A percentile compares a stretch with the other conserved stretches of the same genome.
Evolutionary conservation across 345 rosid species (phyloP).

Genomic region (Syzygium aqueum): DNA sequence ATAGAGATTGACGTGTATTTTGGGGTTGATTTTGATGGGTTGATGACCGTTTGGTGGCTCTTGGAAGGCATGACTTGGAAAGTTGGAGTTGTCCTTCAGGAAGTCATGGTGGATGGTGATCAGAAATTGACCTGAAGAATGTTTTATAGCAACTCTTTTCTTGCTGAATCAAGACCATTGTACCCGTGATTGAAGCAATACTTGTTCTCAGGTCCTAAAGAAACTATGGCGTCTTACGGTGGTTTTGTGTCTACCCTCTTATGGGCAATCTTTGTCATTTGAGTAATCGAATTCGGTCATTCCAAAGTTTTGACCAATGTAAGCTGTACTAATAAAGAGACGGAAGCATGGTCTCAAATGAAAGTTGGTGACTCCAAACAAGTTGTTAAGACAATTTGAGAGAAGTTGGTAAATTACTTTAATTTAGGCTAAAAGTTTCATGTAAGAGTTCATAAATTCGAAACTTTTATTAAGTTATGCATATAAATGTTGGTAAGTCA

Average conservation of each 20-base stretch:
- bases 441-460: neutral
- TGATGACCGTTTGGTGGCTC: neutral
- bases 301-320: neutral
- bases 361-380: slow-evolving; percentile 37
- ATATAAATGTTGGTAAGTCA: neutral
- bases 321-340: neutral
- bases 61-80: neutral
- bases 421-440: too few relatives aligned
- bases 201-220: neutral
- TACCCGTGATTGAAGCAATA: neutral
- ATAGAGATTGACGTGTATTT: too few relatives aligned
- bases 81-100: neutral
- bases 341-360: neutral
- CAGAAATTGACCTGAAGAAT: fast-evolving
- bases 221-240: neutral
- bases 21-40: neutral
- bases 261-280: neutral
- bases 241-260: neutral
- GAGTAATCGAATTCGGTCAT: neutral
- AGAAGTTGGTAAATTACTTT: slow-evolving; percentile 3
- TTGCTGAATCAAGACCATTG: neutral
- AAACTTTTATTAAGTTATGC: too few relatives aligned
- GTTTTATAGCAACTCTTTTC: neutral
- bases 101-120: fast-evolving
- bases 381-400: slow-evolving; percentile 38